Percentiles rank a stretch among this genome's conserved stretches.
Evolutionary conservation across 345 rosid species (phyloP).

Genomic region (Pistacia atlantica): DNA sequence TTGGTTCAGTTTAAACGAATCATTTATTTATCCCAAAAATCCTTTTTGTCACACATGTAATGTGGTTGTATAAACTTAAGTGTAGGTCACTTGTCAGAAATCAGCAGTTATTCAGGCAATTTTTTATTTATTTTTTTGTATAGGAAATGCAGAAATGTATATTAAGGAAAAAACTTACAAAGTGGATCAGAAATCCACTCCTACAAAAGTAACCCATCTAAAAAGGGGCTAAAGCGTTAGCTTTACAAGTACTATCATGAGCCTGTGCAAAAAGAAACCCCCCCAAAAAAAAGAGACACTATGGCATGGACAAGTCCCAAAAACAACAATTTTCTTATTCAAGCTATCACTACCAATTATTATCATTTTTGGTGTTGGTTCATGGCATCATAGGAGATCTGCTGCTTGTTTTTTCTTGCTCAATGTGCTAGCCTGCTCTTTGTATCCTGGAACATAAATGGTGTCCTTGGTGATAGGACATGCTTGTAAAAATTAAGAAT

Average conservation of each 20-base stretch:
- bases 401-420: neutral
- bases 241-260: too few species aligned
- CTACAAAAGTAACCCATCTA: too few species aligned
- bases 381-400: neutral
- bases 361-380: neutral
- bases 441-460: constrained; percentile 47
- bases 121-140: too few species aligned
- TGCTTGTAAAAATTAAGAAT: constrained; percentile 6
- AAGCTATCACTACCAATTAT: neutral
- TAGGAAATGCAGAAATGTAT: too few species aligned
- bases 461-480: constrained; percentile 35
- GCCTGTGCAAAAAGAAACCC: too few species aligned
- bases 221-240: too few species aligned
- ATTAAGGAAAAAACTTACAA: too few species aligned
- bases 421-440: neutral
- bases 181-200: too few species aligned
- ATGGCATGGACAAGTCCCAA: too few species aligned
- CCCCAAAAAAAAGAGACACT: too few species aligned
- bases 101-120: neutral
- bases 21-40: neutral
- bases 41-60: neutral
- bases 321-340: too few species aligned
- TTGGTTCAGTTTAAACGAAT: neutral
- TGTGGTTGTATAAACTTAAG: neutral
- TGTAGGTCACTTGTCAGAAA: neutral